These are phyloP conservation scores for Dryas integrifolia DNA, from an alignment of 331 rosid genomes.

Conservation along the genomic window DNA sequence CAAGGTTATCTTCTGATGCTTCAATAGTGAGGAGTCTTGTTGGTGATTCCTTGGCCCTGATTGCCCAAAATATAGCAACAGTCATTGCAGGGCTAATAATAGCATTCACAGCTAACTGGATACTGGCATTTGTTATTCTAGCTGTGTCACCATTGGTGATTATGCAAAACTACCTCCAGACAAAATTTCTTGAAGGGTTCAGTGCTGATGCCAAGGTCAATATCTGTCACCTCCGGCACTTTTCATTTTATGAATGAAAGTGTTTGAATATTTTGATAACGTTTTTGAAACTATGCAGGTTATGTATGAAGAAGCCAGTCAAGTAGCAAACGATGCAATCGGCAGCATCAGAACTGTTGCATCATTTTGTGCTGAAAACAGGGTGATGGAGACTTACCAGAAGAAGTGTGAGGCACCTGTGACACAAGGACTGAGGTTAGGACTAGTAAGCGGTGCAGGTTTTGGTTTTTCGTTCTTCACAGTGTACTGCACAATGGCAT, in stretches of 20 bases:
- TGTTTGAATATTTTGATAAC: background rate
- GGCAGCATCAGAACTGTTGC: slow-evolving; percentile 87
- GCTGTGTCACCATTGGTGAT: slow-evolving; percentile 54
- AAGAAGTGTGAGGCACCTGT: slow-evolving; percentile 53
- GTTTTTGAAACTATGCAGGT: slow-evolving; percentile 25
- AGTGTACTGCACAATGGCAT: slow-evolving; percentile 60
- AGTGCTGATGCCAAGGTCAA: slow-evolving; percentile 68
- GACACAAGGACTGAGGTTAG: slow-evolving; percentile 57
- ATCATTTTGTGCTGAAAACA: slow-evolving; percentile 74
- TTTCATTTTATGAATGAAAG: too few relatives aligned
- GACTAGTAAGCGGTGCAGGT: slow-evolving; percentile 68
- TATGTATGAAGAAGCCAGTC: slow-evolving; percentile 82
- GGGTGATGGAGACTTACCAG: slow-evolving; percentile 68
- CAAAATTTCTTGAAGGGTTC: slow-evolving; percentile 60
- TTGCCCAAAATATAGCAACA: slow-evolving; percentile 57
- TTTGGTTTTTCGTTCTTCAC: slow-evolving; percentile 58
- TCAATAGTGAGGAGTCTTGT: slow-evolving; percentile 69
- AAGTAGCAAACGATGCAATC: slow-evolving; percentile 74
- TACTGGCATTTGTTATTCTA: slow-evolving; percentile 45
- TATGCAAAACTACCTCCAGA: slow-evolving; percentile 47
- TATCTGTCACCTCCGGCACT: background rate
- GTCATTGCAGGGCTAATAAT: slow-evolving; percentile 48
- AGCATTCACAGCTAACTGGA: slow-evolving; percentile 71
- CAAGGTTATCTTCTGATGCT: slow-evolving; percentile 87
- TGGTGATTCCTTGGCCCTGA: slow-evolving; percentile 70